Evolutionary conservation across 1,139 yeast genomes (phyloP), one percentile per base, ranked within the genome.

Genomic region (Blastobotrys proliferans): DNA sequence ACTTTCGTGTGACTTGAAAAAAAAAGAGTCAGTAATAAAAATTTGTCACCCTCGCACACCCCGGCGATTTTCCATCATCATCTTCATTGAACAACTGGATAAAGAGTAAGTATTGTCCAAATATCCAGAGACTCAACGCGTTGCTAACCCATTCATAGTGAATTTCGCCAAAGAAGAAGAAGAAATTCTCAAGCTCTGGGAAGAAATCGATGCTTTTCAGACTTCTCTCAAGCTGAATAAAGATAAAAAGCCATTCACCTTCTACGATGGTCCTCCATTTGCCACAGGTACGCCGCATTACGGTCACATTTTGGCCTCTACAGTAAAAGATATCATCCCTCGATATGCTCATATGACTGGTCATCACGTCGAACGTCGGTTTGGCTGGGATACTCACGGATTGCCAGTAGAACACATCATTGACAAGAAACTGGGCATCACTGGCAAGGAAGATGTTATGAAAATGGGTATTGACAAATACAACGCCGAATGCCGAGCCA

Each of bases 311-410:
- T 73, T 94, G 65, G 94, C 97, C 2, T 90, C 97, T 31, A 92
- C 98, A 46, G 86, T 88, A 57, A 92, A 90, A 73, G 99, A 92
- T 70, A 86, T 92, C 54, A 90, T 92, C 47, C 98, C 98, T 45
- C 80, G 99, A 64, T 92, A 88, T 63, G 97, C 98, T 45, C 85
- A 95, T 53, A 92, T 92, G 97, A 90, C 85, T 55, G 98, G 98
- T 14, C 83, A 79, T 67, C 86, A 84, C 57, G 98, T 92, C 37
- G 96, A 86, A 68, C 85, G 99, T 70, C 79, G 97, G 61, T 92
- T 94, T 54, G 99, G 99, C 49, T 92, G 99, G 99, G 99, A 92
- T 68, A 92, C 98, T 44, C 99, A 92, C 65, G 99, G 99, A 45
- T 79, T 92, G 55, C 99, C 99, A 40, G 90, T 92, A 46, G 99